A percentile compares a stretch with the other conserved stretches of the same genome.
These are phyloP conservation scores for Chlorella sorokiniana DNA, from an alignment of 139 green algal genomes.

Conservation along the genomic window DNA sequence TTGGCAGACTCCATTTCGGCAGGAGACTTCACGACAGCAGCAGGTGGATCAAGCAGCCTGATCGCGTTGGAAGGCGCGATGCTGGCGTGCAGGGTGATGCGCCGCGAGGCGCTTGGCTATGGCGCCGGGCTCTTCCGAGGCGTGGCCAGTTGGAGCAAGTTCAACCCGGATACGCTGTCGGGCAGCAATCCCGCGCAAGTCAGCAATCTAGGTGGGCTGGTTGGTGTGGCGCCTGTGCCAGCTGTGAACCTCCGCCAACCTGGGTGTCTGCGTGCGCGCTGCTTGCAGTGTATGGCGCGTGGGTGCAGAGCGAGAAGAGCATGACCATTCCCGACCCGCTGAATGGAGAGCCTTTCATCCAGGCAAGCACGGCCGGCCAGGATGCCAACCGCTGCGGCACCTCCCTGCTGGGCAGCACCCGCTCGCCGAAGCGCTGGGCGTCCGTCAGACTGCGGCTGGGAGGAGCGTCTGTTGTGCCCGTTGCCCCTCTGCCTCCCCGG, in stretches of 20 bases:
- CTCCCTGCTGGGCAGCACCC: no score
- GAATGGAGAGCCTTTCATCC: constrained; percentile 80
- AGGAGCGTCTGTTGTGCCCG: no score
- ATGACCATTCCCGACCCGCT: constrained; percentile 79
- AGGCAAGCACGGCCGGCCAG: not conserved
- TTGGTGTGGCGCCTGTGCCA: not conserved
- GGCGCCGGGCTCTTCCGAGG: not conserved
- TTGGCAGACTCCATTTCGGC: no score
- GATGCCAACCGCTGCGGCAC: not conserved
- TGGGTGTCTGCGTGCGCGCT: not conserved
- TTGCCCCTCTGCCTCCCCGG: not conserved
- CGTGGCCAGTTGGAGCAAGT: constrained; percentile 60
- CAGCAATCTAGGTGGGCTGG: constrained; percentile 66
- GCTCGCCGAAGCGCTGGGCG: no score
- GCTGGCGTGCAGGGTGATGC: not conserved
- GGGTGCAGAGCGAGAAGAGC: constrained; percentile 49
- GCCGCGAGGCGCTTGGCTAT: not conserved
- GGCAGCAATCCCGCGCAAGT: constrained; percentile 52
- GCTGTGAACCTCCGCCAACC: not conserved
- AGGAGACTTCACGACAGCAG: no score
- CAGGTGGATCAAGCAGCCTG: no score
- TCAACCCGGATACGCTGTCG: constrained; percentile 63
- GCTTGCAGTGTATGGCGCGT: constrained; percentile 73
- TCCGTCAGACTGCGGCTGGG: no score
- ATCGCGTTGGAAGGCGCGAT: no score